Conservation (phyloP, 106 monocot species). For the Dendrobium officinale region DNA sequence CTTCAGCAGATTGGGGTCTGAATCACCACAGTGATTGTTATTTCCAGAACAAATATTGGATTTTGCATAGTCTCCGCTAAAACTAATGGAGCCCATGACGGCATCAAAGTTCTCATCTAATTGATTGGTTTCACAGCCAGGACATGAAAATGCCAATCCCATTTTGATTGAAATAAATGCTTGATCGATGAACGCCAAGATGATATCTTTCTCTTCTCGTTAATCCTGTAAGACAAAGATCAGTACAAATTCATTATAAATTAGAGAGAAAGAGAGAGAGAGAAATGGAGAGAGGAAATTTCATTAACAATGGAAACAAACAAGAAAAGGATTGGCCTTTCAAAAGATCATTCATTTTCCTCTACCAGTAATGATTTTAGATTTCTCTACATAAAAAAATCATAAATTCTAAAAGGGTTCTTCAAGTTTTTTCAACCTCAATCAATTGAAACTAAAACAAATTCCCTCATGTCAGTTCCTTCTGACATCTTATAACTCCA, state of each 20-base stretch:
- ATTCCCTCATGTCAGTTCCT: too few relatives aligned
- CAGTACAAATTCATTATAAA: neutral
- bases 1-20: conserved; percentile 19
- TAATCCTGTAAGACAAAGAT: neutral
- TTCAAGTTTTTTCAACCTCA: too few relatives aligned
- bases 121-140: neutral
- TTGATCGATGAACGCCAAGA: neutral
- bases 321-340: too few relatives aligned
- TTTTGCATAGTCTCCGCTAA: neutral
- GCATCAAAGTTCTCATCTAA: neutral
- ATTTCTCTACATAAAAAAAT: neutral
- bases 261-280: neutral
- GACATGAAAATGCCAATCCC: neutral
- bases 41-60: conserved; percentile 25
- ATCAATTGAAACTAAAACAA: too few relatives aligned
- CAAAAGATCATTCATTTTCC: neutral
- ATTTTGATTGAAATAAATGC: neutral
- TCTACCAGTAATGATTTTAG: neutral
- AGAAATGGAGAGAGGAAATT: too few relatives aligned
- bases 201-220: neutral
- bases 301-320: too few relatives aligned
- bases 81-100: neutral
- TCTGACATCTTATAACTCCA: too few relatives aligned
- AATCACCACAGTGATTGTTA: conserved; percentile 23
- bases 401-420: neutral